phyloP scores from a whole-genome alignment of 306 rosid genomes.

The Lupinus albus region DNA sequence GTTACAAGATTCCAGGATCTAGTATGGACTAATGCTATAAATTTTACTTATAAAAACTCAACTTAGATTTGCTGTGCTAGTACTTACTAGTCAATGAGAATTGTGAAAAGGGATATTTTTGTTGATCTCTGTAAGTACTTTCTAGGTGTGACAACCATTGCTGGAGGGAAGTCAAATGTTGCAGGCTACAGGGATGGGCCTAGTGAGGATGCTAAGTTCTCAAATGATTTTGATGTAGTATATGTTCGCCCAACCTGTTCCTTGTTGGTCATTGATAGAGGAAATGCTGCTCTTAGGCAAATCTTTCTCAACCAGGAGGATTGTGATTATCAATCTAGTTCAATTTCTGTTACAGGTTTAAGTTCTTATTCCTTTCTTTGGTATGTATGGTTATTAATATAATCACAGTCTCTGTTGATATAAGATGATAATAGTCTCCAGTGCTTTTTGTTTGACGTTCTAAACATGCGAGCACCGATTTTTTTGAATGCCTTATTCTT shows the following conservation, averaged over 20 bases:
- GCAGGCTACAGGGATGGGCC: constrained; percentile 98
- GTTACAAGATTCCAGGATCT: constrained; percentile 35
- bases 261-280: constrained; percentile 92
- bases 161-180: constrained; percentile 94
- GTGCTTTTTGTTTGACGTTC: constrained; percentile 25
- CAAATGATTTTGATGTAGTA: constrained; percentile 89
- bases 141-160: constrained; percentile 93
- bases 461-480: constrained; percentile 6
- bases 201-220: constrained; percentile 95
- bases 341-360: constrained; percentile 84
- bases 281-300: constrained; percentile 95
- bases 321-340: constrained; percentile 75
- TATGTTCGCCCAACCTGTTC: constrained; percentile 85
- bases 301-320: constrained; percentile 86
- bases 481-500: constrained; percentile 22
- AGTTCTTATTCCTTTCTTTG: constrained; percentile 12
- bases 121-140: constrained; percentile 34
- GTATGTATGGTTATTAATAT: neutral
- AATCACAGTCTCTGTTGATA: constrained; percentile 3
- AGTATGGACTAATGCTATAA: constrained; percentile 26
- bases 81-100: constrained; percentile 4
- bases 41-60: constrained; percentile 1
- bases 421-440: neutral
- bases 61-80: neutral
- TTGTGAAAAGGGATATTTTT: constrained; percentile 28